Percentiles rank a stretch among this genome's conserved stretches.
Conservation (phyloP, 768 basidiomycete species). For the Boletellus ananas region DNA sequence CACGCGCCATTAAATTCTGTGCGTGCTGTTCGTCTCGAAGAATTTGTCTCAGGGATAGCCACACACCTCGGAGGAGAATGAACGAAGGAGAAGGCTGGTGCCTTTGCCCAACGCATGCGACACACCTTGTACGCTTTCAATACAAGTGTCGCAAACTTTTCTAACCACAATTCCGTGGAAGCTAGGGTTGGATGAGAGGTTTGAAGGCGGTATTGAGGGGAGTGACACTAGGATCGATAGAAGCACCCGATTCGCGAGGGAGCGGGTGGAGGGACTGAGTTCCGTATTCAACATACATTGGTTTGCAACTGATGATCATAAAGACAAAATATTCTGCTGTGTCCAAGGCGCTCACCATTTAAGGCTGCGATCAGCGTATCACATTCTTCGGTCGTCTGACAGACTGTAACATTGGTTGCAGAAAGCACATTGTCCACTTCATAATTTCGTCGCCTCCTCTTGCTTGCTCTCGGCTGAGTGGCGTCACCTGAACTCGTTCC, state of each 20-base stretch:
- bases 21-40: background rate
- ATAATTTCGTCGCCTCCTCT: slow-evolving; percentile 65
- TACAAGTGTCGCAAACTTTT: slow-evolving; percentile 46
- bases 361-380: slow-evolving; percentile 50
- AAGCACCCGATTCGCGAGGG: slow-evolving; percentile 55
- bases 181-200: slow-evolving; percentile 48
- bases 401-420: slow-evolving; percentile 43
- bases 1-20: slow-evolving; percentile 16
- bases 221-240: slow-evolving; percentile 56
- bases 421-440: slow-evolving; percentile 76
- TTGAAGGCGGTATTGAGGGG: slow-evolving; percentile 51
- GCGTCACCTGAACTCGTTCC: slow-evolving; percentile 21
- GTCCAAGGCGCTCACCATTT: slow-evolving; percentile 45
- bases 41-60: background rate
- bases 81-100: slow-evolving; percentile 51
- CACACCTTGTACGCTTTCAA: slow-evolving; percentile 51
- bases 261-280: slow-evolving; percentile 51
- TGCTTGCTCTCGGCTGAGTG: slow-evolving; percentile 48
- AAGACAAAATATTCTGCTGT: background rate
- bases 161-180: slow-evolving; percentile 44
- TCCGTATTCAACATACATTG: slow-evolving; percentile 47
- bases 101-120: slow-evolving; percentile 58
- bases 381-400: slow-evolving; percentile 47
- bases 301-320: slow-evolving; percentile 43
- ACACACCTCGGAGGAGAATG: slow-evolving; percentile 35